phyloP scores from a whole-genome alignment of 805 yeast genomes.

The Wickerhamiella vanderwaltii region DNA sequence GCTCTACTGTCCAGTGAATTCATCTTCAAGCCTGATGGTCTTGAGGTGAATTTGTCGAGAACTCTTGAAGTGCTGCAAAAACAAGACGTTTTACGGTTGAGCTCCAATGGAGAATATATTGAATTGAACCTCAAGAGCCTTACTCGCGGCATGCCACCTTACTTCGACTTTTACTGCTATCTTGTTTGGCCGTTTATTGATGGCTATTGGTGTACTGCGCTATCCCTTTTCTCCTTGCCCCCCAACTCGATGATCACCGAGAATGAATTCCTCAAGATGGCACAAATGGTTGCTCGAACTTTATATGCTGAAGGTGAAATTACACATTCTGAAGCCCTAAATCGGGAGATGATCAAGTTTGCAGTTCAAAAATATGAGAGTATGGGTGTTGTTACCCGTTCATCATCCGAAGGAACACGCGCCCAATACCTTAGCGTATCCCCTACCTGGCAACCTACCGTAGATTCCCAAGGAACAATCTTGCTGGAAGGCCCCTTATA shows the following conservation, averaged over 20 bases:
- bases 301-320: conserved; percentile 33
- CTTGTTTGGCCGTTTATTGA: conserved; percentile 35
- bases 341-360: conserved; percentile 30
- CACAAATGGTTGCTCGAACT: conserved; percentile 32
- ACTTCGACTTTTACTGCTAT: conserved; percentile 32
- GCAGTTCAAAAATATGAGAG: conserved; percentile 28
- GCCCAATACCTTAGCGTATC: conserved; percentile 19
- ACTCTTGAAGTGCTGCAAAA: conserved; percentile 24
- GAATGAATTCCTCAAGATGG: conserved; percentile 25
- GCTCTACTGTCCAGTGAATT: conserved; percentile 30
- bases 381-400: conserved; percentile 26
- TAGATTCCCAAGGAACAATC: conserved; percentile 15
- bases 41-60: conserved; percentile 25
- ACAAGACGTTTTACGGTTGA: conserved; percentile 24
- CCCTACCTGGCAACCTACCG: conserved; percentile 19
- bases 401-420: conserved; percentile 16
- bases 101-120: conserved; percentile 18
- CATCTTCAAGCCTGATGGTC: conserved; percentile 30
- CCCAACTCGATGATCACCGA: conserved; percentile 22
- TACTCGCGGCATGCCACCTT: conserved; percentile 21
- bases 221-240: conserved; percentile 28
- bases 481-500: conserved; percentile 25
- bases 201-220: conserved; percentile 33
- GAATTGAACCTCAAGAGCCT: conserved; percentile 16
- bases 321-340: conserved; percentile 32